Percentiles rank a stretch among this genome's conserved stretches.
Conservation (phyloP, 306 rosid species). For the Biancaea sappan region DNA sequence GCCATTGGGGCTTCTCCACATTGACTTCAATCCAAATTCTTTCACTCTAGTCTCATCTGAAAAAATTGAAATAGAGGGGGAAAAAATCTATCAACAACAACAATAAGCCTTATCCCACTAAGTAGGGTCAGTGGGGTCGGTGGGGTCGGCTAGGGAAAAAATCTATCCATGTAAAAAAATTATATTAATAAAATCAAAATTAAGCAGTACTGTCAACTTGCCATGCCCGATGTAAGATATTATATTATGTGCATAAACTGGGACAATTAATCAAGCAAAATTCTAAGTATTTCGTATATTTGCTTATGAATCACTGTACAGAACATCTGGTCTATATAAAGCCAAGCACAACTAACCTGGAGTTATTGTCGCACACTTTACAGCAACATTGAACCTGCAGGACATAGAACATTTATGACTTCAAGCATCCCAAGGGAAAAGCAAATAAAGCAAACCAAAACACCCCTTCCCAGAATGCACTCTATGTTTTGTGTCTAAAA, state of each 20-base stretch:
- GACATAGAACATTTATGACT: slow-evolving; percentile 28
- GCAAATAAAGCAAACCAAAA: slow-evolving; percentile 7
- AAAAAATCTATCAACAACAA: not conserved
- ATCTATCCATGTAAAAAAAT: not conserved
- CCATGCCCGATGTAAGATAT: slow-evolving; percentile 6
- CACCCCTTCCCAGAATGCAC: slow-evolving; percentile 13
- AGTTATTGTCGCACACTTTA: slow-evolving; percentile 95
- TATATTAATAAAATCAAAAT: slow-evolving; percentile 2
- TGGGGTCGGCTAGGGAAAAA: too few species aligned
- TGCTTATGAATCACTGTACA: slow-evolving; percentile 14
- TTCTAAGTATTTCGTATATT: not conserved
- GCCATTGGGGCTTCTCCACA: slow-evolving; percentile 99
- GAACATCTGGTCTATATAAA: slow-evolving; percentile 24
- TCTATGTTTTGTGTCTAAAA: not conserved
- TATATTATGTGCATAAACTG: slow-evolving; percentile 6
- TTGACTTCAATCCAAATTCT: slow-evolving; percentile 91
- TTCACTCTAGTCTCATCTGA: slow-evolving; percentile 93
- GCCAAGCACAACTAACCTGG: slow-evolving; percentile 66
- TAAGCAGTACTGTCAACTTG: slow-evolving; percentile 20
- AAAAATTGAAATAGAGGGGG: slow-evolving; percentile 30
- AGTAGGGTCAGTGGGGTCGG: too few species aligned
- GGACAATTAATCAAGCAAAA: slow-evolving; percentile 1
- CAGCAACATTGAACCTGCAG: slow-evolving; percentile 90
- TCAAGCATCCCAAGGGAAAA: not conserved
- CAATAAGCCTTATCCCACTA: too few species aligned